A percentile compares a stretch with the other conserved stretches of the same genome.
These are phyloP conservation scores for Neostapfia colusana DNA, from an alignment of 176 grass and related monocot genomes.

Conservation along the genomic window DNA sequence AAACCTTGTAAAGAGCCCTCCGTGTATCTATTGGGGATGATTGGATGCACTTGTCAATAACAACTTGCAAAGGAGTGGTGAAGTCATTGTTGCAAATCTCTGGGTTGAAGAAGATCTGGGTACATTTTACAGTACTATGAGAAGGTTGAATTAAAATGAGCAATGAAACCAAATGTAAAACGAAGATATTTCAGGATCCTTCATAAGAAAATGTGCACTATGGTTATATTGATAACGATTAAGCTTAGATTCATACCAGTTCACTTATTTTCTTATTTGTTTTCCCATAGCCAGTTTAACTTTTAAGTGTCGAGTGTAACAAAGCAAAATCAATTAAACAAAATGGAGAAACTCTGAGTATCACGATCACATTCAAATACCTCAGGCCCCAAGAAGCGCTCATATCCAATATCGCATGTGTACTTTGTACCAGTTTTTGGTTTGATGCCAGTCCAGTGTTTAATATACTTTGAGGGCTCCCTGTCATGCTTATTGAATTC, in stretches of 20 bases:
- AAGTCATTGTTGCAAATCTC: slow-evolving; percentile 91
- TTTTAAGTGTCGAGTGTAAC: not conserved
- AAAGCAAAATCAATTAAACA: slow-evolving; percentile 5
- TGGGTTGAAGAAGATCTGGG: slow-evolving; percentile 94
- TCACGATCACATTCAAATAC: slow-evolving; percentile 37
- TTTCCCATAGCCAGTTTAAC: not conserved
- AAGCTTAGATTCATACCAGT: slow-evolving; percentile 21
- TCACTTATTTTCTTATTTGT: not conserved
- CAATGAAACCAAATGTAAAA: not conserved
- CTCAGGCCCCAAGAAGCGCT: slow-evolving; percentile 96
- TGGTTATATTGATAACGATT: not conserved
- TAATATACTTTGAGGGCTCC: slow-evolving; percentile 82
- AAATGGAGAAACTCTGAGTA: not conserved
- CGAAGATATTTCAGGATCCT: not conserved
- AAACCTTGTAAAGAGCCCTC: slow-evolving; percentile 92
- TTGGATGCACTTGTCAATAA: slow-evolving; percentile 95
- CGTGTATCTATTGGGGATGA: slow-evolving; percentile 97
- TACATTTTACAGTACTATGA: slow-evolving; percentile 4
- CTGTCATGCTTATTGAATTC: slow-evolving; percentile 98
- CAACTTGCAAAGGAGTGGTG: slow-evolving; percentile 66
- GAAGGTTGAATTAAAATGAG: slow-evolving; percentile 14
- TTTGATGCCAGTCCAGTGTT: slow-evolving; percentile 82
- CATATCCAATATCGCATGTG: slow-evolving; percentile 90
- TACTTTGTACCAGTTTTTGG: slow-evolving; percentile 78
- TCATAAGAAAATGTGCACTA: not conserved